Evolutionary conservation across 176 grass and related monocot species (phyloP).

Genomic region (Coix lacrymajobi): DNA sequence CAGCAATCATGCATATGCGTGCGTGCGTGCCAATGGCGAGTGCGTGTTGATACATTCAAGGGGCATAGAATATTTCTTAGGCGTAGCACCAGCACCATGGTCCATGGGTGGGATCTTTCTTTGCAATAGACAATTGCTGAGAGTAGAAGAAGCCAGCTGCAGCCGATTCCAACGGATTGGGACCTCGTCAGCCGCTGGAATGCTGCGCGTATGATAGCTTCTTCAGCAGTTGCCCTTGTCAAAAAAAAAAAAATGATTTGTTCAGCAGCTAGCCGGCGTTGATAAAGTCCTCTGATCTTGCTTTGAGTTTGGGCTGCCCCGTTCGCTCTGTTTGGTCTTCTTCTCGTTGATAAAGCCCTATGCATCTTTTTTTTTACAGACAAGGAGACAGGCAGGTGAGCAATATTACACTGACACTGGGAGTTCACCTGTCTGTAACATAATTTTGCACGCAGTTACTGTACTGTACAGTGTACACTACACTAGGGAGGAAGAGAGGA

Average conservation of each 20-base stretch:
- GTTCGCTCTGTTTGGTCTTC: no score
- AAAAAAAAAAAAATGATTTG: no score
- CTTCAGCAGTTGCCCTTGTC: no score
- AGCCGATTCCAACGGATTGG: not conserved
- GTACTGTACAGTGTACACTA: no score
- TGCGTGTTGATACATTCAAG: constrained; percentile 1
- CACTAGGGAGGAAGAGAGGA: no score
- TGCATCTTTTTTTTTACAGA: not conserved
- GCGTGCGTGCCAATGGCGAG: not conserved
- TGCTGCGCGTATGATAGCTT: not conserved
- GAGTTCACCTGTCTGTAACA: no score
- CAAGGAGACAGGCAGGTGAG: not conserved
- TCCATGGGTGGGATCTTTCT: not conserved
- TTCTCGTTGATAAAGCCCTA: no score
- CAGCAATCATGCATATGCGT: not conserved
- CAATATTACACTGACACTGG: no score
- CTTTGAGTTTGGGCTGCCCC: no score
- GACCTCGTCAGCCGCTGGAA: not conserved
- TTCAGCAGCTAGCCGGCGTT: no score
- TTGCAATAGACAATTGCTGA: not conserved
- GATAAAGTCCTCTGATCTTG: no score
- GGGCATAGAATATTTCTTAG: not conserved
- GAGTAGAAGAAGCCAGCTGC: not conserved
- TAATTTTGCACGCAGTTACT: no score
- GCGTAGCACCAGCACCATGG: not conserved